Base-by-base conservation (phyloP, 352 stramenopile species). In the Globisporangium nagaii region DNA sequence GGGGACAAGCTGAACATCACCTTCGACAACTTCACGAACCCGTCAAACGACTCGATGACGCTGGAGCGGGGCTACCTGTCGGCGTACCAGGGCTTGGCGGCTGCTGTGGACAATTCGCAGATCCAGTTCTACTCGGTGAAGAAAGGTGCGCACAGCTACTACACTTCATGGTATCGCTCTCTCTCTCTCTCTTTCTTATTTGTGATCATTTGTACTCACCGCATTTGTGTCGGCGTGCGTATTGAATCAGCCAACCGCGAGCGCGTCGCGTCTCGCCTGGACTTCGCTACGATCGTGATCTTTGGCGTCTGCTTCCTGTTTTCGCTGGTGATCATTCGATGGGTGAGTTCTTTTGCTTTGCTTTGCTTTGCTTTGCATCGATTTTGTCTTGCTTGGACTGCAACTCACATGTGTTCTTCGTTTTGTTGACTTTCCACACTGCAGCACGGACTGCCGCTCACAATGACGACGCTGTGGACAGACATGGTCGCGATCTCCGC, bases 401-500 rank as follows among this genome's bases (percentile, higher is more conserved):
- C 24, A 3, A 25, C 36, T 56, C 9, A 44, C 24, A 28, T 24
- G 1, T 9, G 1, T 15, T 24, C 17, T 22, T 44, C 3, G 60
- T 35, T 27, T 46, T 32, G 2, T 37, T 53, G 10, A n/a, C 36
- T 58, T 35, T 37, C n/a, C n/a, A n/a, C n/a, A n/a, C n/a, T n/a
- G 8, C 27, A 81, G 69, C 82, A 95, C 39, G 84, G 84, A 2
- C 63, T 95, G 24, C 82, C 83, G 17, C 63, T 95, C 22, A 95
- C 82, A 9, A 83, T 87, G 54, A 80, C 76, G 42, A 95, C 84
- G 11, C 52, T 91, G 11, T 95, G 84, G 84, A 95, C 84, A 2
- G 84, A 95, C 56, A 76, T 93, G 58, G 84, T 95, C 24, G 84
- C 84, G 1, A 92, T 95, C 34, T 74, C 80, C 4, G 76, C 82